Evolutionary conservation across 306 rosid species (phyloP), one percentile per base, ranked within the genome.

Genomic region (Oemleria cerasiformis): DNA sequence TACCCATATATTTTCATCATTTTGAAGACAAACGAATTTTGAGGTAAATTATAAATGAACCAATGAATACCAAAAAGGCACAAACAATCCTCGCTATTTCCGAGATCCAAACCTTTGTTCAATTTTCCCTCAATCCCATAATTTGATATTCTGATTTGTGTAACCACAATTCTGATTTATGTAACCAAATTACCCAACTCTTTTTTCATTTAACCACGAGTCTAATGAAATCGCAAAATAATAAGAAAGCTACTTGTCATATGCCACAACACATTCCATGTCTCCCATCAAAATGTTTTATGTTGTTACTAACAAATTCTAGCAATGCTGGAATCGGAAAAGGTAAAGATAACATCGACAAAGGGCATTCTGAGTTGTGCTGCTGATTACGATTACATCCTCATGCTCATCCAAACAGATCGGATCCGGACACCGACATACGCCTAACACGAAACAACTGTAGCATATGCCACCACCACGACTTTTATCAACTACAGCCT

Each of bases 321-420:
- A 25, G 20, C 43, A 19, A 70, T 43, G 65, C 15, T 15, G 66
- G 5, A 70, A 70, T 25, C 74, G 43, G n/a, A 70, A 56, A 55
- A 23, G 14, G 73, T 56, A 17, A 58, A 57, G n/a, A 57, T 42
- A 71, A 58, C 66, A 42, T 56, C 17, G 75, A 43, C 75, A 57
- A 71, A 43, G 36, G 36, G 65, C 75, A 71, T 11, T 36, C 36
- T 30, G 15, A 71, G 66, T 30, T 57, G 55, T 17, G 55, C 66
- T 44, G 49, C 41, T 54, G 64, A 75, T 51, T 65, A 71, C 74
- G 64, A 75, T 51, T 65, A 71, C 74, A 76, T 76, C 73, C 78
- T 58, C 75, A 72, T 39, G 79, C 75, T 36, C 67, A 67, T 75
- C 68, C 73, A 53, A 45, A 70, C 30, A 57, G 64, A 75, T 59